Evolutionary conservation across 345 rosid species (phyloP).

Genomic region (Rhizophora apiculata): DNA sequence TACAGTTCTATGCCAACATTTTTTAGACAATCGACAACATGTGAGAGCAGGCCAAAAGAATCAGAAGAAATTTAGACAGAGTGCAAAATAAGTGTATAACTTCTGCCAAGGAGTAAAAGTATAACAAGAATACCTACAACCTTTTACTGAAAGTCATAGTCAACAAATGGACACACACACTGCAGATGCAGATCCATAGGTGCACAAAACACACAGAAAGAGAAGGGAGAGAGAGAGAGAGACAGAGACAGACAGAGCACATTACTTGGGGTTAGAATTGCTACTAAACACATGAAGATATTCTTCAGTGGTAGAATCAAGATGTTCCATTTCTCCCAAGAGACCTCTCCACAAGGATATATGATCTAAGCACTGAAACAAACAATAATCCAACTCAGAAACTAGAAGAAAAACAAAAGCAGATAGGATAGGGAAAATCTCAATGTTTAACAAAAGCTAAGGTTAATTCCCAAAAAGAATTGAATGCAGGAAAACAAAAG

Average conservation of each 20-base stretch:
- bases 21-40: not conserved
- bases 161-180: too few species aligned
- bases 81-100: not conserved
- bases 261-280: too few species aligned
- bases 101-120: too few species aligned
- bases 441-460: not conserved
- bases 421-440: too few species aligned
- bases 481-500: not conserved
- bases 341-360: conserved; percentile 74
- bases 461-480: not conserved
- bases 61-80: not conserved
- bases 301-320: conserved; percentile 45
- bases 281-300: conserved; percentile 50
- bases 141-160: too few species aligned
- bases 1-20: not conserved
- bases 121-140: too few species aligned
- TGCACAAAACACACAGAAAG: too few species aligned
- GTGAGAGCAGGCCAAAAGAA: not conserved
- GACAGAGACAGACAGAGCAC: too few species aligned
- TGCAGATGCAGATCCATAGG: too few species aligned
- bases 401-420: not conserved
- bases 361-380: conserved; percentile 68
- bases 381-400: not conserved
- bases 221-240: too few species aligned
- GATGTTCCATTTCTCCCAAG: conserved; percentile 26